Percentiles rank a stretch among this genome's conserved stretches.
phyloP scores from a whole-genome alignment of 192 early-diverging fungal species.

The Geosiphon pyriformis region DNA sequence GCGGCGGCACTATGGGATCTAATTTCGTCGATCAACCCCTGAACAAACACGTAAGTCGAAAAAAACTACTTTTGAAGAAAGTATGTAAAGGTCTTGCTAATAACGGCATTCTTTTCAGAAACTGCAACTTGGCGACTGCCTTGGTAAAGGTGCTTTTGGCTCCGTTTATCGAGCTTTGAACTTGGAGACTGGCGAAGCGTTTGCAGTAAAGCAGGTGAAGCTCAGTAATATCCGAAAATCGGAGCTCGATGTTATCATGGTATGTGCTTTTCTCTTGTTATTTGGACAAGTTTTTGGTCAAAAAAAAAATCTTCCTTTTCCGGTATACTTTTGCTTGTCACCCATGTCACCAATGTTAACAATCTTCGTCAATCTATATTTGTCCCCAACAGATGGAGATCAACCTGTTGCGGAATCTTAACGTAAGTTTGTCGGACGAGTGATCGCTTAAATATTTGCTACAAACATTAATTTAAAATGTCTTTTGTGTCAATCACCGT shows the following conservation, averaged over 20 bases:
- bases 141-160: conserved; percentile 71
- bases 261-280: conserved; percentile 14
- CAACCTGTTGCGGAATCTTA: conserved; percentile 42
- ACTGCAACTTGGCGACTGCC: conserved; percentile 59
- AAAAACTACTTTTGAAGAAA: background rate
- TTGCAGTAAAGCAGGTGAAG: conserved; percentile 69
- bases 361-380: too few species aligned
- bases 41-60: background rate
- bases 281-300: too few species aligned
- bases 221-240: conserved; percentile 38
- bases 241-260: conserved; percentile 39
- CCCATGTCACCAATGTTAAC: too few species aligned
- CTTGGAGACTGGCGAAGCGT: conserved; percentile 58
- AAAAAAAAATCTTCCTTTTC: background rate
- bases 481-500: too few species aligned
- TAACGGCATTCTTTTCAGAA: background rate
- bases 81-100: background rate
- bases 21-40: background rate
- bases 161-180: conserved; percentile 66
- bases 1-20: background rate
- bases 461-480: too few species aligned
- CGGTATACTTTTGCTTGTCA: conserved; percentile 11
- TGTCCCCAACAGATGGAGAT: conserved; percentile 43
- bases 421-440: conserved; percentile 34
- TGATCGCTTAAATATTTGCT: too few species aligned